These are phyloP conservation scores for Citrullus amarus DNA, from an alignment of 306 rosid genomes.

Conservation along the genomic window DNA sequence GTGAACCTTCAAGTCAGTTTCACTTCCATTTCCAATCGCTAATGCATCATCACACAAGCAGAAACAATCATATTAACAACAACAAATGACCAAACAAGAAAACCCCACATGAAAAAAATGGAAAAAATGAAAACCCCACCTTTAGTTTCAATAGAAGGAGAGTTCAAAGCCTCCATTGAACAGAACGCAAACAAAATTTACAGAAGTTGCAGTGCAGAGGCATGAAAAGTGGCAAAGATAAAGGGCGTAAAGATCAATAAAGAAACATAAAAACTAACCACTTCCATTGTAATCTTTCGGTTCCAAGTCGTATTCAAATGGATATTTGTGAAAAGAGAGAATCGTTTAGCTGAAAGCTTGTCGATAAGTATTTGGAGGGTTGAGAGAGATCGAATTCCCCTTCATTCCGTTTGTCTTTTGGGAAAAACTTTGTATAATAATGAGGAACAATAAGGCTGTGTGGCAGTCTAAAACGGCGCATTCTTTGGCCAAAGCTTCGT, in stretches of 20 bases:
- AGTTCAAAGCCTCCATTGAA: neutral
- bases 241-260: neutral
- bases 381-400: neutral
- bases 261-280: neutral
- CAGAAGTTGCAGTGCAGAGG: neutral
- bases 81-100: neutral
- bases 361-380: neutral
- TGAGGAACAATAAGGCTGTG: neutral
- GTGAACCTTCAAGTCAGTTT: slow-evolving; percentile 38
- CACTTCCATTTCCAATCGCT: slow-evolving; percentile 47
- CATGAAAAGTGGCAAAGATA: neutral
- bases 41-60: slow-evolving; percentile 14
- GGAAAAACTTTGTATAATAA: neutral
- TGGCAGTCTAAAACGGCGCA: neutral
- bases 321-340: neutral
- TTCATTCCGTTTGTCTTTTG: neutral
- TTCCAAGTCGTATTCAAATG: neutral
- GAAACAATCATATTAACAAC: neutral
- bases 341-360: neutral
- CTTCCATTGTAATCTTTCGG: neutral
- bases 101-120: neutral
- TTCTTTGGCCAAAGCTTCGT: neutral
- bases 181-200: neutral
- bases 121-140: neutral
- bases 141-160: neutral